Evolutionary conservation across 352 stramenopile genomes (phyloP).

Genomic region (Globisporangium okanoganense): DNA sequence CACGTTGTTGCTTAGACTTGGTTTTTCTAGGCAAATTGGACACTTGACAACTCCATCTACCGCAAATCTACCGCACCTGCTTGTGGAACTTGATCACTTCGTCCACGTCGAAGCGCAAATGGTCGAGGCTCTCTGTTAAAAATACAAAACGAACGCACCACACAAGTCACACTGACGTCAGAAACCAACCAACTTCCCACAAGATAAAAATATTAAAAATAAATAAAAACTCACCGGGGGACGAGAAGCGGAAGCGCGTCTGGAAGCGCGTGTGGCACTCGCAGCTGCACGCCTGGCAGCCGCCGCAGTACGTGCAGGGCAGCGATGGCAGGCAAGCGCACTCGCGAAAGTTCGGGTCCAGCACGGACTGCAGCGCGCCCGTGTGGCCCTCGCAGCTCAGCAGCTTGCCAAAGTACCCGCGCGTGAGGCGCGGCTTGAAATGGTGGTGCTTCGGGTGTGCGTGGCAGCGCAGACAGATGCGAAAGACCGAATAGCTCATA

Average conservation of each 20-base stretch:
- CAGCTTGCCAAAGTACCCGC: constrained; percentile 61
- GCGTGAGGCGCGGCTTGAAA: constrained; percentile 59
- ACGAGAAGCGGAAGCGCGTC: constrained; percentile 74
- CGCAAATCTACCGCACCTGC: constrained; percentile 17
- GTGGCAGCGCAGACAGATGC: constrained; percentile 69
- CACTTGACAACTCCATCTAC: too few species aligned
- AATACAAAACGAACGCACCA: constrained; percentile 1
- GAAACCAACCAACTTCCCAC: constrained; percentile 6
- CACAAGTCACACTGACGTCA: constrained; percentile 7
- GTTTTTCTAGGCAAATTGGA: too few species aligned
- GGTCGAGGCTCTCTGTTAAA: constrained; percentile 25
- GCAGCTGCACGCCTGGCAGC: constrained; percentile 79
- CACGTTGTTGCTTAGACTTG: too few species aligned
- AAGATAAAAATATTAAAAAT: neutral
- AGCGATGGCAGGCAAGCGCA: constrained; percentile 58
- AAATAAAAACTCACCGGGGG: constrained; percentile 45
- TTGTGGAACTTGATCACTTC: constrained; percentile 46
- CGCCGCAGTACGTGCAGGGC: constrained; percentile 65
- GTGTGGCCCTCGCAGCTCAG: constrained; percentile 77
- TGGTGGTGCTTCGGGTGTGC: constrained; percentile 68
- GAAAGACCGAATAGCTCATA: constrained; percentile 62
- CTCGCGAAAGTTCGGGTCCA: constrained; percentile 68
- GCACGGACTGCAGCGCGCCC: constrained; percentile 61
- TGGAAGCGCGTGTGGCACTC: constrained; percentile 86
- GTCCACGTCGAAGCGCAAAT: constrained; percentile 33